Evolutionary conservation across 106 monocot species (phyloP).

Genomic region (Dendrobium nobile): DNA sequence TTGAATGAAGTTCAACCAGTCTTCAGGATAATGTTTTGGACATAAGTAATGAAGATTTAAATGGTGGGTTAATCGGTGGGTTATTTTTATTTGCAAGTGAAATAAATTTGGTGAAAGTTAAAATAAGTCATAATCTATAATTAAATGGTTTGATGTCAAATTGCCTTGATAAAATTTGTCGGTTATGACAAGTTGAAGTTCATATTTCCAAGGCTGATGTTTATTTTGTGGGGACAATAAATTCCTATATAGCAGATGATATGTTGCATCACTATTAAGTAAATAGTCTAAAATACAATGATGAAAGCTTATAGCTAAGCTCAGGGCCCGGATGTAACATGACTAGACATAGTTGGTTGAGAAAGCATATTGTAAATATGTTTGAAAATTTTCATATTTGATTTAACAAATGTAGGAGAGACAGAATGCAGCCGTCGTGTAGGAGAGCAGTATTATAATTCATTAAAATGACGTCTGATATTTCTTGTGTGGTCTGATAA

Average conservation of each 20-base stretch:
- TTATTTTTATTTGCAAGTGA: no score
- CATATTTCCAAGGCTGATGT: not conserved
- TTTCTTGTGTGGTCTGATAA: not conserved
- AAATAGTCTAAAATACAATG: not conserved
- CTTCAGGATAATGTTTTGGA: no score
- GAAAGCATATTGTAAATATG: not conserved
- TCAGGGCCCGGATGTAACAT: not conserved
- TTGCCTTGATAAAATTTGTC: not conserved
- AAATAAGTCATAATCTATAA: no score
- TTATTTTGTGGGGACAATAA: not conserved
- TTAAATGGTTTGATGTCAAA: not conserved
- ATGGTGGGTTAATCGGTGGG: no score
- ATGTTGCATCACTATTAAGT: not conserved
- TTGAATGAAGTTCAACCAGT: no score
- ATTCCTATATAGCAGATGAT: not conserved
- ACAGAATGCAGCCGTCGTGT: not conserved
- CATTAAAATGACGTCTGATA: not conserved
- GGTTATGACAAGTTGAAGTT: not conserved
- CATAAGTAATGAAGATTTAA: no score
- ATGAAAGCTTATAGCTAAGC: not conserved
- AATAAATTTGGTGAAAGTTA: no score
- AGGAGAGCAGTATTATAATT: not conserved
- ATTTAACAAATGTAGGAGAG: not conserved
- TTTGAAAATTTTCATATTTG: not conserved
- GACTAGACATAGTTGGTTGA: not conserved